A percentile compares a stretch with the other conserved stretches of the same genome.
Evolutionary conservation across 2,329 filamentous ascomycete genomes (phyloP).

Genomic region (Fusarium buharicum): DNA sequence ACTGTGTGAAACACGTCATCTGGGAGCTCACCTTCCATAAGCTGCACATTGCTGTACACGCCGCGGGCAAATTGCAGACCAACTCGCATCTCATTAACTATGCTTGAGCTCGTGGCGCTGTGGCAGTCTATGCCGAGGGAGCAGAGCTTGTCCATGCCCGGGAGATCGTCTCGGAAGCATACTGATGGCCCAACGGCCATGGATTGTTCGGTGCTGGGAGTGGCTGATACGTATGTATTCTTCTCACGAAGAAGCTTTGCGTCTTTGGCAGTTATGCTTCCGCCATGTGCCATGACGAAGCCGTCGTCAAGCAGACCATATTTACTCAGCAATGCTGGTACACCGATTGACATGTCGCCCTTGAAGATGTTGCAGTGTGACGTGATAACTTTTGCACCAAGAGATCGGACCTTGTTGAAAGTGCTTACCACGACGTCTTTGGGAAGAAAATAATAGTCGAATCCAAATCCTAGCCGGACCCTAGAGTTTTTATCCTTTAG

Average conservation of each 20-base stretch:
- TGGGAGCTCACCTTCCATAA: neutral
- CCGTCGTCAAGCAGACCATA: conserved; percentile 3
- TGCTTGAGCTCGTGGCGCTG: conserved; percentile 2
- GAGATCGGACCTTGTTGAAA: neutral
- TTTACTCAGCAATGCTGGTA: conserved; percentile 3
- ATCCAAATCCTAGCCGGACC: conserved; percentile 17
- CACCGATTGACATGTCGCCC: neutral
- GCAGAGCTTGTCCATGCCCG: neutral
- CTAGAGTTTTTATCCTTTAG: neutral
- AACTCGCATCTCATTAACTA: conserved; percentile 6
- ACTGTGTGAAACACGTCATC: neutral
- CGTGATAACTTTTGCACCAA: neutral
- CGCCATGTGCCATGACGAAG: conserved; percentile 15
- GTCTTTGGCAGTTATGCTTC: neutral
- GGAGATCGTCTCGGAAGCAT: conserved; percentile 8
- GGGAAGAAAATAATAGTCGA: conserved; percentile 20
- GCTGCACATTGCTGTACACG: neutral
- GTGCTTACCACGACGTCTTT: neutral
- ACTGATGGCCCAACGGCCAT: conserved; percentile 15
- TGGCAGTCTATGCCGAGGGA: conserved; percentile 10
- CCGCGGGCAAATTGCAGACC: conserved; percentile 1
- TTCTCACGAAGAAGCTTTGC: neutral
- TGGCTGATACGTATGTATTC: conserved; percentile 8
- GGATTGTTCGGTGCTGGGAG: conserved; percentile 23
- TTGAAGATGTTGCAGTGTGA: conserved; percentile 12